Conservation (phyloP, 805 yeast species). For the Candida verbasci region DNA sequence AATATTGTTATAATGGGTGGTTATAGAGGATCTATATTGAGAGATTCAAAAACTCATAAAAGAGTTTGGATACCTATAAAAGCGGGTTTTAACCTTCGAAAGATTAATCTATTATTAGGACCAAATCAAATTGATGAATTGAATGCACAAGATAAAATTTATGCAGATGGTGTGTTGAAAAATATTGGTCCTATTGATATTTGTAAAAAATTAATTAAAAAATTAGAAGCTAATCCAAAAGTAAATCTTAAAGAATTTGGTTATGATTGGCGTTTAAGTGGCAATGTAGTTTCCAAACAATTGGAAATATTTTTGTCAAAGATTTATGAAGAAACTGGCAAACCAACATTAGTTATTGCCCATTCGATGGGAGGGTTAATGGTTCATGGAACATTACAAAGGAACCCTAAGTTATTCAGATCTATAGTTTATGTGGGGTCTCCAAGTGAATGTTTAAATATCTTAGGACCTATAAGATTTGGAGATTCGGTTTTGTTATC, state of each 20-base stretch:
- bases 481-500: slow-evolving; percentile 79
- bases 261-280: slow-evolving; percentile 89
- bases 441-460: slow-evolving; percentile 81
- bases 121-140: slow-evolving; percentile 69
- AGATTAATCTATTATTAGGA: slow-evolving; percentile 67
- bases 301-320: slow-evolving; percentile 45
- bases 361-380: slow-evolving; percentile 95
- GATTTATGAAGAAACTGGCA: slow-evolving; percentile 45
- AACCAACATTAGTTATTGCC: slow-evolving; percentile 68
- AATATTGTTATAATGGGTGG: slow-evolving; percentile 84
- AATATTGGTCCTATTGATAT: slow-evolving; percentile 89
- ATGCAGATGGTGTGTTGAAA: slow-evolving; percentile 72
- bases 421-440: slow-evolving; percentile 79
- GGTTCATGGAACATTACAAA: slow-evolving; percentile 73
- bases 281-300: slow-evolving; percentile 49
- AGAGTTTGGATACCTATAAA: slow-evolving; percentile 84
- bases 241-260: slow-evolving; percentile 70
- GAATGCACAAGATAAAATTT: slow-evolving; percentile 46
- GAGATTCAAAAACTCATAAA: slow-evolving; percentile 59
- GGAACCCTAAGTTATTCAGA: slow-evolving; percentile 61
- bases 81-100: slow-evolving; percentile 74
- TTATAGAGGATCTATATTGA: slow-evolving; percentile 74
- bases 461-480: slow-evolving; percentile 77
- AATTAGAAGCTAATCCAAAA: slow-evolving; percentile 50
- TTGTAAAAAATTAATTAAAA: slow-evolving; percentile 55